Evolutionary conservation across 352 stramenopile species (phyloP).

Genomic region (Phytophthora foliorum): DNA sequence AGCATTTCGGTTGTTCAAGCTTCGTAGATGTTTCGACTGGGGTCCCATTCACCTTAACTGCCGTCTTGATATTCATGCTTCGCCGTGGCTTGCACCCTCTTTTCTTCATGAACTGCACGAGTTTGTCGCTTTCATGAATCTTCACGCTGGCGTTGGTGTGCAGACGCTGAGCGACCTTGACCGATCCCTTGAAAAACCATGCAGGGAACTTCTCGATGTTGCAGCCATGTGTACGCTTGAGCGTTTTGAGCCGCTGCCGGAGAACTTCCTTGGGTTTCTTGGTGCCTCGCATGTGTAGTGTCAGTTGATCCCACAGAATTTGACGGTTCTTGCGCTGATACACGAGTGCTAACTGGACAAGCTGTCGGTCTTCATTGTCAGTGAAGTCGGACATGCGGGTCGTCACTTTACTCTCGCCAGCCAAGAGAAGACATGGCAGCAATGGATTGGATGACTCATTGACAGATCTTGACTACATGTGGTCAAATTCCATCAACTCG

Average conservation of each 20-base stretch:
- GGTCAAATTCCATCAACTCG: conserved; percentile 39
- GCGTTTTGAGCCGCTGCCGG: conserved; percentile 62
- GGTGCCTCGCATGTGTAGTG: conserved; percentile 35
- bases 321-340: conserved; percentile 21
- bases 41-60: not conserved
- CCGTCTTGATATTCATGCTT: not conserved
- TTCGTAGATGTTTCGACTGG: conserved; percentile 1
- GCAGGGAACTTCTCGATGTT: conserved; percentile 42
- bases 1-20: not conserved
- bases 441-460: conserved; percentile 5
- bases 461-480: conserved; percentile 27
- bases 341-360: conserved; percentile 51
- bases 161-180: conserved; percentile 8
- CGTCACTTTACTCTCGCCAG: conserved; percentile 3
- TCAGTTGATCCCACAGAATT: conserved; percentile 47
- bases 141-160: not conserved
- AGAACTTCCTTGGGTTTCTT: conserved; percentile 48
- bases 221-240: conserved; percentile 58
- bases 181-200: conserved; percentile 51
- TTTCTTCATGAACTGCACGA: not conserved
- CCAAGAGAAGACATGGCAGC: not conserved
- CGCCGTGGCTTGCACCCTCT: not conserved
- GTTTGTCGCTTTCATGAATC: conserved; percentile 9
- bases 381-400: conserved; percentile 71
- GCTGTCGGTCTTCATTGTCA: conserved; percentile 61